These are phyloP conservation scores for Laburnicola sp. DNA, from an alignment of 2,329 filamentous ascomycete genomes.

Conservation along the genomic window DNA sequence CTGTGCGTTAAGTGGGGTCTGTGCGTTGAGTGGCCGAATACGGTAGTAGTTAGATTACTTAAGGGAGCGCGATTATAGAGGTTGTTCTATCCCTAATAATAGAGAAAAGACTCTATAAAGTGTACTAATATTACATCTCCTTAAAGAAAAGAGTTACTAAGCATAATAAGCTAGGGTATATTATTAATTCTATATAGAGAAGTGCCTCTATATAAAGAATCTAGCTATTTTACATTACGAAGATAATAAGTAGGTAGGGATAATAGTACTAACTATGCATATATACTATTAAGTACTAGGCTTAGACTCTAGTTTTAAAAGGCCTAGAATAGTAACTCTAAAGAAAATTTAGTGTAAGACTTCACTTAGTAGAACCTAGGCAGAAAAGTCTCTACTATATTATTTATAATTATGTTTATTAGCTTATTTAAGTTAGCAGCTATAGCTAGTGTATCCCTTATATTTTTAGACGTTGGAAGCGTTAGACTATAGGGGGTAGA, in stretches of 20 bases:
- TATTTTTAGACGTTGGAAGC: no score
- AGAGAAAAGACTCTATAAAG: conserved; percentile 10
- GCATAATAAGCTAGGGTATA: conserved; percentile 4
- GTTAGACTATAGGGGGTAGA: no score
- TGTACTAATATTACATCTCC: not conserved
- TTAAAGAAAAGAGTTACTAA: conserved; percentile 9
- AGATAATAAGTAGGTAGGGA: conserved; percentile 6
- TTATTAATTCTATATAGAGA: conserved; percentile 1
- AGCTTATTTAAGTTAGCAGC: no score
- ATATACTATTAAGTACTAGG: conserved; percentile 7
- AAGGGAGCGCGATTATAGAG: conserved; percentile 1
- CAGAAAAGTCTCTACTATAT: no score
- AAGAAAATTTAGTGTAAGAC: no score
- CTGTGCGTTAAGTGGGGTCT: no score
- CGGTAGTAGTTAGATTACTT: conserved; percentile 3
- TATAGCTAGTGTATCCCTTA: no score
- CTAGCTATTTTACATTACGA: conserved; percentile 3
- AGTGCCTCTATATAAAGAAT: conserved; percentile 3
- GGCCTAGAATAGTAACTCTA: not conserved
- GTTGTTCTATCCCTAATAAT: conserved; percentile 2
- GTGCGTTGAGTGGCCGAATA: no score
- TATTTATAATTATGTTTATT: no score
- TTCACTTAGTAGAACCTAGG: no score
- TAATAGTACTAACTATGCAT: conserved; percentile 2
- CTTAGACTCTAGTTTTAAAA: conserved; percentile 6